Evolutionary conservation across 371 early-diverging fungal genomes (phyloP), one percentile per base, ranked within the genome.

Genomic region (Chytridiales sp.): DNA sequence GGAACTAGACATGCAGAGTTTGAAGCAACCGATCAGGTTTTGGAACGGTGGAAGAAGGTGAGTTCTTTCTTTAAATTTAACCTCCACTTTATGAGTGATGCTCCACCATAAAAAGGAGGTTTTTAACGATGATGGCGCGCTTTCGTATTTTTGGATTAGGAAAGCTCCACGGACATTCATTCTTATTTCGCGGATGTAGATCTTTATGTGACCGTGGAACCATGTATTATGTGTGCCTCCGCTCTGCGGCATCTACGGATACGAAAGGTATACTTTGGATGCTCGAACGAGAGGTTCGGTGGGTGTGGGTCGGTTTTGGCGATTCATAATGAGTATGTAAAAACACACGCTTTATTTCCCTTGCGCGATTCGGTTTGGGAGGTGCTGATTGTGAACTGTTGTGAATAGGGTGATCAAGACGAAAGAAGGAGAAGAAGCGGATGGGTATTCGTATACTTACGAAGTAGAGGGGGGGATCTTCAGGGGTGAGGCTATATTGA

Each of bases 201-300:
- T 61, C 70, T 99, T 29, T 99, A 95, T 73, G 95, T 99, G 11
- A 98, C 99, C 0, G 95, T 99, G 0, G 99, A 99, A 74, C 99
- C 99, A 2, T 99, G 99, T 72, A 83, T 99, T 3, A 99, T 99
- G 99, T 99, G 99, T 62, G 92, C 95, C 3, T 85, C 93, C 40
- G 94, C 97, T 4, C 67, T 98, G 56, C 74, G 95, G 26, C 88
- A 87, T 53, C 58, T 83, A 65, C 73, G 83, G 2, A 83, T 97
- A 15, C 78, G 86, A 1, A 77, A 83, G 21, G 95, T 95, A 1
- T 88, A 87, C 56, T 96, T 81, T 76, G 97, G 97, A 1, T 89
- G 91, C 64, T 82, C 85, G 1, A 97, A 97, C 66, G 97, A 97
- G 19, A 83, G 92, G 54, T 97, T 97, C 80, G 98, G 98, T 27